These are phyloP conservation scores for Globisporangium orthogonon DNA, from an alignment of 352 stramenopile genomes.

Conservation along the genomic window DNA sequence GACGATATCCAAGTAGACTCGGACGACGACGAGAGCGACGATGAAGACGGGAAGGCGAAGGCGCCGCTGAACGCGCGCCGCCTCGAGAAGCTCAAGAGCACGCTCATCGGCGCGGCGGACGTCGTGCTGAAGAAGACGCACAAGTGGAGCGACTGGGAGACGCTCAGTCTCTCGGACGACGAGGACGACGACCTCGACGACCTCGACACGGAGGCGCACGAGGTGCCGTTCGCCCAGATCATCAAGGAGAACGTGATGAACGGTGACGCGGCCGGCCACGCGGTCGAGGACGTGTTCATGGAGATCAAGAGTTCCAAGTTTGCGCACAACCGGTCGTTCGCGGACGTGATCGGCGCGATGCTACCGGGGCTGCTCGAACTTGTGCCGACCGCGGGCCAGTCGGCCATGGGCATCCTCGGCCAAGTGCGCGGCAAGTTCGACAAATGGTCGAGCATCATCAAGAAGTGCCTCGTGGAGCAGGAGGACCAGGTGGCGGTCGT, in stretches of 20 bases:
- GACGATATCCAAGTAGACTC: conserved; percentile 74
- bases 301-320: conserved; percentile 94
- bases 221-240: conserved; percentile 65
- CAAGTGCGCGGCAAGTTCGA: conserved; percentile 81
- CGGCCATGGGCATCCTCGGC: conserved; percentile 62
- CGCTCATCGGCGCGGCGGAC: conserved; percentile 59
- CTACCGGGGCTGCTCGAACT: conserved; percentile 64
- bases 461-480: conserved; percentile 85
- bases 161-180: conserved; percentile 66
- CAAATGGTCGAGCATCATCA: conserved; percentile 88
- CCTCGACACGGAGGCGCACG: conserved; percentile 35
- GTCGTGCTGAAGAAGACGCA: conserved; percentile 45
- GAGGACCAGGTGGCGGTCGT: conserved; percentile 64
- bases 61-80: conserved; percentile 21
- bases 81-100: conserved; percentile 64
- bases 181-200: conserved; percentile 59
- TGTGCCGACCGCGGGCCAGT: conserved; percentile 43
- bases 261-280: conserved; percentile 64
- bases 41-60: conserved; percentile 22
- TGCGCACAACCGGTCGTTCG: conserved; percentile 86
- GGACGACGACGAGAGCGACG: conserved; percentile 39
- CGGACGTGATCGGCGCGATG: conserved; percentile 72
- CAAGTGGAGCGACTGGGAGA: conserved; percentile 78
- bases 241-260: conserved; percentile 79
- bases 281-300: conserved; percentile 89